Conservation (phyloP, 805 yeast species). For the Schwanniomyces sp. region DNA sequence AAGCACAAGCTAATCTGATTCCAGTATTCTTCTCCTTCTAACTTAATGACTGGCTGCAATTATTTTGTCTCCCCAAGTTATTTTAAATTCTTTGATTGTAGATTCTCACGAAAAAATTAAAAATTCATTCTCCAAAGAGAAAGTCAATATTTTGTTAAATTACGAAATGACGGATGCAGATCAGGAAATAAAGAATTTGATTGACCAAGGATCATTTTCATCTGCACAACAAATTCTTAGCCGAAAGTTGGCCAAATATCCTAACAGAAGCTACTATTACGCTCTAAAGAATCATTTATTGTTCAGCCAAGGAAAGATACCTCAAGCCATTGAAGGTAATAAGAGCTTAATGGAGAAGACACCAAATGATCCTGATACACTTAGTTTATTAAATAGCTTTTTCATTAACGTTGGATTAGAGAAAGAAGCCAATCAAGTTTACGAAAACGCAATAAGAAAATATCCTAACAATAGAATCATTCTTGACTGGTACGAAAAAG, state of each 20-base stretch:
- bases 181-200: constrained; percentile 37
- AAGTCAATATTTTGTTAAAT: background rate
- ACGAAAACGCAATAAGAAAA: constrained; percentile 58
- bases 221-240: constrained; percentile 52
- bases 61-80: background rate
- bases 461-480: constrained; percentile 51
- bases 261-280: constrained; percentile 54
- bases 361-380: constrained; percentile 57
- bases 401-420: constrained; percentile 36
- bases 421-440: constrained; percentile 46
- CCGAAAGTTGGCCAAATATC: constrained; percentile 52
- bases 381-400: constrained; percentile 47
- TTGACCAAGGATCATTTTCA: constrained; percentile 53
- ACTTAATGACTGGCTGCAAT: background rate
- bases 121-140: background rate
- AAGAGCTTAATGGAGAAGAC: constrained; percentile 26
- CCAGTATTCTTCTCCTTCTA: background rate
- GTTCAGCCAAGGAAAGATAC: constrained; percentile 29
- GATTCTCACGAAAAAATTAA: background rate
- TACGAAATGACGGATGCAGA: constrained; percentile 20
- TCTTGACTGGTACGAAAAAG: constrained; percentile 57
- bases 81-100: background rate
- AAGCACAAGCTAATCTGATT: background rate
- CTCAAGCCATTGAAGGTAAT: constrained; percentile 32
- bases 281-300: constrained; percentile 43